Evolutionary conservation across 2,329 filamentous ascomycete genomes (phyloP), one percentile per base, ranked within the genome.

Genomic region (Ophiostoma perfectum): DNA sequence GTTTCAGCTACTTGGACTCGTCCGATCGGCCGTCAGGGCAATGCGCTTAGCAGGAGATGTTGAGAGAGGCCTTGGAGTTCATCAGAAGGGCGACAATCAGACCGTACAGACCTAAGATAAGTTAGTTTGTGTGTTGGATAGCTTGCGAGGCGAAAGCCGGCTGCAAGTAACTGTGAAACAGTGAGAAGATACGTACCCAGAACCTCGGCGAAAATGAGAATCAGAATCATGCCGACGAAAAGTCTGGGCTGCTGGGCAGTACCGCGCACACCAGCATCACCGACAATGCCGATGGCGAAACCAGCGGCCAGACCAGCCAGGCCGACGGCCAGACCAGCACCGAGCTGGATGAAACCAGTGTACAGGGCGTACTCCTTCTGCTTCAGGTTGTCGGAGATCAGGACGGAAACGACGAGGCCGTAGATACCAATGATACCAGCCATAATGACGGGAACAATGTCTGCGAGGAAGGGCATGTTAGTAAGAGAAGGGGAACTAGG

Each of bases 341-440:
- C 91, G 71, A 94, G 87, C 80, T 94, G 91, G 76, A 94, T 91
- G 82, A 94, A 93, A 70, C 90, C 89, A 68, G 90, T 92, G 81
- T 90, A 94, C 71, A 95, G 85, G 70, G 91, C 73, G 69, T 78
- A 84, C 71, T 90, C 81, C 73, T 86, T 78, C 81, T 94, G 90
- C 75, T 83, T 84, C 73, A 95, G 83, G 75, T 87, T 88, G 79
- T 92, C 90, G 77, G 91, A 93, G 78, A 95, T 92, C 76, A 95
- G 82, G 79, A 95, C 91, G 18, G 91, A 93, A 71, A 94, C 91
- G 81, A 95, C 91, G 73, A 95, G 86, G 76, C 91, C 91, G 83
- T 95, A 99, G 81, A 99, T 98, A 90, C 92, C 95, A 82, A 99
- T 98, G 82, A 99, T 99, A 98, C 95, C 95, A 86, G 95, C 95